Conservation (phyloP, 768 basidiomycete genomes). For the Epithele typhae region DNA sequence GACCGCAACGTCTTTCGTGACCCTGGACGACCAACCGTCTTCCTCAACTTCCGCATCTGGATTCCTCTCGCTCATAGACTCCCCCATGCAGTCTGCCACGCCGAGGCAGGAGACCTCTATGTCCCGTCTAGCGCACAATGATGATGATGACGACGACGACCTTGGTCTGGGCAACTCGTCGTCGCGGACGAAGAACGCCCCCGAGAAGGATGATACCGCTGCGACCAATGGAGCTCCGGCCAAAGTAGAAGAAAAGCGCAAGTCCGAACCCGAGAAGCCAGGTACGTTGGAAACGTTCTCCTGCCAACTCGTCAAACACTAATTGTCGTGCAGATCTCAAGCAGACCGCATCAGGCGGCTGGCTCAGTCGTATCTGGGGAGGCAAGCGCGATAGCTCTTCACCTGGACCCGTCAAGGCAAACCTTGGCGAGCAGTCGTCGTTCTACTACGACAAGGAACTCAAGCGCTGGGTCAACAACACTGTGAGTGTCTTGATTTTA, state of each 20-base stretch:
- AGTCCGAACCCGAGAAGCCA: constrained; percentile 16
- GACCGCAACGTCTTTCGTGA: constrained; percentile 62
- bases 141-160: constrained; percentile 78
- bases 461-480: constrained; percentile 95
- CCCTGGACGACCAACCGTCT: constrained; percentile 40
- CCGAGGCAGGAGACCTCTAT: constrained; percentile 18
- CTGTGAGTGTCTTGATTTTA: constrained; percentile 41
- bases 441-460: constrained; percentile 96
- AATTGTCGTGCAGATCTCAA: constrained; percentile 20
- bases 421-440: constrained; percentile 83
- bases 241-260: constrained; percentile 26
- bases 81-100: constrained; percentile 38
- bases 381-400: constrained; percentile 50
- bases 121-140: constrained; percentile 16
- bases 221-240: background rate
- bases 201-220: constrained; percentile 7
- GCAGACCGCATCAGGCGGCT: constrained; percentile 39
- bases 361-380: constrained; percentile 78
- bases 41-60: constrained; percentile 38
- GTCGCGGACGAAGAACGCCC: constrained; percentile 26
- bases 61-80: constrained; percentile 83
- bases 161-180: constrained; percentile 83
- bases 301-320: background rate
- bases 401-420: constrained; percentile 81
- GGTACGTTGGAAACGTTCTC: constrained; percentile 3